Evolutionary conservation across 2,329 filamentous ascomycete species (phyloP).

Genomic region (Ophidiomyces ophidiicola): DNA sequence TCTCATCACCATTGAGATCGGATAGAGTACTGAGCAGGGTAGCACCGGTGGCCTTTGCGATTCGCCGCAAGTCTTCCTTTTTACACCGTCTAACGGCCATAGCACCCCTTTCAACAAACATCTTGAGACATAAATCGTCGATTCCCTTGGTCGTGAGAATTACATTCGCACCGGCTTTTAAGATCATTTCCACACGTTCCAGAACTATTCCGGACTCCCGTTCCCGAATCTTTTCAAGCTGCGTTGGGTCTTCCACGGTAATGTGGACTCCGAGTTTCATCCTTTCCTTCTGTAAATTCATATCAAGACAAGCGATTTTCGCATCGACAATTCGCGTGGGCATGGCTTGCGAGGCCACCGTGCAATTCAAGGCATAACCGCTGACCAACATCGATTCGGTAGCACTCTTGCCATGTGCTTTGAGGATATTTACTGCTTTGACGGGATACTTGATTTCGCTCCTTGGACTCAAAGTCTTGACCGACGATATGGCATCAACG

Average conservation of each 20-base stretch:
- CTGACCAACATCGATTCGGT: conserved; percentile 83
- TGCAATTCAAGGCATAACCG: conserved; percentile 97
- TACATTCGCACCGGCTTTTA: conserved; percentile 94
- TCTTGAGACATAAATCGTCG: conserved; percentile 87
- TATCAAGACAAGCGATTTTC: conserved; percentile 93
- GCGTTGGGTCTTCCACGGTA: conserved; percentile 91
- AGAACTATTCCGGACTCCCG: conserved; percentile 86
- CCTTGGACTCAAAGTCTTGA: conserved; percentile 84
- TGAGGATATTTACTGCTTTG: conserved; percentile 97
- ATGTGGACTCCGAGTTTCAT: conserved; percentile 99
- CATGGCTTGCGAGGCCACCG: conserved; percentile 96
- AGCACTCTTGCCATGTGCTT: conserved; percentile 85
- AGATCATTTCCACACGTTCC: conserved; percentile 90
- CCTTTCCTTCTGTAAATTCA: conserved; percentile 96
- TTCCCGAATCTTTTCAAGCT: conserved; percentile 92
- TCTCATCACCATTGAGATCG: conserved; percentile 93
- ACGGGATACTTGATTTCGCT: conserved; percentile 93
- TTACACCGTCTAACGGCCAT: conserved; percentile 96
- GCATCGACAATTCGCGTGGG: conserved; percentile 81
- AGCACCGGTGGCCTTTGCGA: conserved; percentile 89
- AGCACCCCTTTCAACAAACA: conserved; percentile 84
- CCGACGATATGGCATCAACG: conserved; percentile 88
- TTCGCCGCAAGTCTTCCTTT: conserved; percentile 93
- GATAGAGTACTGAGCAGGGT: conserved; percentile 87
- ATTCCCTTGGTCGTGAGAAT: conserved; percentile 97